phyloP scores from a whole-genome alignment of 2,329 filamentous ascomycete species.

The Colletotrichum sp. region DNA sequence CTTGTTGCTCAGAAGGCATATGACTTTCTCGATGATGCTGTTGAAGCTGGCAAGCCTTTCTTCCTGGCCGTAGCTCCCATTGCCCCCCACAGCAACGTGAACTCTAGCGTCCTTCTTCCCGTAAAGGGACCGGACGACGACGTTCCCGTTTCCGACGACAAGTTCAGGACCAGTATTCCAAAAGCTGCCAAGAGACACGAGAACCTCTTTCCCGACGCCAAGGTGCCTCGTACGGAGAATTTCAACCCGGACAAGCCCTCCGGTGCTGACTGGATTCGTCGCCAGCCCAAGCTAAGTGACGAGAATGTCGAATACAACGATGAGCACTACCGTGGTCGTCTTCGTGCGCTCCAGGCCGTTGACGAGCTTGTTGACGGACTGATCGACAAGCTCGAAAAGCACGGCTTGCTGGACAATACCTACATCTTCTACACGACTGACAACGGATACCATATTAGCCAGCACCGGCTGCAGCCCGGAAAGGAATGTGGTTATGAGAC shows the following conservation, averaged over 20 bases:
- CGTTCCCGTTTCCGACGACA: slow-evolving; percentile 61
- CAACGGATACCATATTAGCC: slow-evolving; percentile 59
- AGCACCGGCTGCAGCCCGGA: slow-evolving; percentile 56
- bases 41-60: slow-evolving; percentile 57
- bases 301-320: slow-evolving; percentile 39
- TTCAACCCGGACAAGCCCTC: slow-evolving; percentile 64
- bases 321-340: slow-evolving; percentile 42
- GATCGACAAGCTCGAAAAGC: slow-evolving; percentile 34
- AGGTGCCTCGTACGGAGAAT: slow-evolving; percentile 66
- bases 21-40: slow-evolving; percentile 66
- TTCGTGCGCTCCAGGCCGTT: slow-evolving; percentile 49
- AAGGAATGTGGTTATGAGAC: slow-evolving; percentile 57
- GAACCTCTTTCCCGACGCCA: slow-evolving; percentile 62
- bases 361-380: slow-evolving; percentile 49
- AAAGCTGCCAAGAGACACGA: slow-evolving; percentile 58
- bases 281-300: slow-evolving; percentile 37
- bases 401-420: slow-evolving; percentile 42
- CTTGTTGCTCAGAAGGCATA: slow-evolving; percentile 63
- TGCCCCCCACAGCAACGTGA: slow-evolving; percentile 34
- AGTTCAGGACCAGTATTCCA: slow-evolving; percentile 25
- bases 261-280: slow-evolving; percentile 49
- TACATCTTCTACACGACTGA: slow-evolving; percentile 59
- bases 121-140: slow-evolving; percentile 58
- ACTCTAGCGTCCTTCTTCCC: slow-evolving; percentile 47
- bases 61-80: slow-evolving; percentile 61